Conservation (phyloP, 2,329 filamentous ascomycete species). For the Diaporthe amygdali region DNA sequence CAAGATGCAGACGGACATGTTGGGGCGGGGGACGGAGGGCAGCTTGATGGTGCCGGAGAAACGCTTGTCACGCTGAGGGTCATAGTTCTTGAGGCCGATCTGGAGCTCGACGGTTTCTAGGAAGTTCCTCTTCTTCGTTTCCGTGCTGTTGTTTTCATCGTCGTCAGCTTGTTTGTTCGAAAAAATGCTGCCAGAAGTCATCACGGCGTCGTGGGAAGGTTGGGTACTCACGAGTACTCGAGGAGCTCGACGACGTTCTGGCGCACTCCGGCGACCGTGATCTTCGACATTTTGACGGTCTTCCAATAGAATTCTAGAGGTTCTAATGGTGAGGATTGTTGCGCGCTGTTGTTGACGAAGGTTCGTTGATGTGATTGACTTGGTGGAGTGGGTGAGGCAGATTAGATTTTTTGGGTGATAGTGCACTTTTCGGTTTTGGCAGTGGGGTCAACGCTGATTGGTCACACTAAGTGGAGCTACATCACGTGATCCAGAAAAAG, state of each 20-base stretch:
- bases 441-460: not conserved
- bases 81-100: conserved; percentile 72
- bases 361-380: conserved; percentile 31
- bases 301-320: conserved; percentile 72
- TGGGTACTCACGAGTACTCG: conserved; percentile 74
- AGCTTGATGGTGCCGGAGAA: conserved; percentile 99
- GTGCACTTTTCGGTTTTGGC: not conserved
- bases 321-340: conserved; percentile 76
- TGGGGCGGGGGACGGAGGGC: conserved; percentile 86
- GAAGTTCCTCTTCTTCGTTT: conserved; percentile 99
- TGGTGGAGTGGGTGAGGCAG: not conserved
- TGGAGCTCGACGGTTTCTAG: conserved; percentile 75
- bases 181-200: not conserved
- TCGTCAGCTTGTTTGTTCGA: not conserved
- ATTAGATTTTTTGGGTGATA: not conserved
- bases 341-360: conserved; percentile 32
- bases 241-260: conserved; percentile 92
- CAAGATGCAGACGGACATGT: conserved; percentile 83
- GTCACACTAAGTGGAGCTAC: not conserved
- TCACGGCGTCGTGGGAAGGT: conserved; percentile 39
- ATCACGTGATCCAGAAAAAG: not conserved
- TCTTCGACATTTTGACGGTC: conserved; percentile 82
- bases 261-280: conserved; percentile 82
- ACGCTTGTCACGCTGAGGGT: conserved; percentile 99
- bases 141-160: conserved; percentile 34